Percentiles rank a stretch among this genome's conserved stretches.
Conservation (phyloP, 306 rosid species). For the Quercus robur region DNA sequence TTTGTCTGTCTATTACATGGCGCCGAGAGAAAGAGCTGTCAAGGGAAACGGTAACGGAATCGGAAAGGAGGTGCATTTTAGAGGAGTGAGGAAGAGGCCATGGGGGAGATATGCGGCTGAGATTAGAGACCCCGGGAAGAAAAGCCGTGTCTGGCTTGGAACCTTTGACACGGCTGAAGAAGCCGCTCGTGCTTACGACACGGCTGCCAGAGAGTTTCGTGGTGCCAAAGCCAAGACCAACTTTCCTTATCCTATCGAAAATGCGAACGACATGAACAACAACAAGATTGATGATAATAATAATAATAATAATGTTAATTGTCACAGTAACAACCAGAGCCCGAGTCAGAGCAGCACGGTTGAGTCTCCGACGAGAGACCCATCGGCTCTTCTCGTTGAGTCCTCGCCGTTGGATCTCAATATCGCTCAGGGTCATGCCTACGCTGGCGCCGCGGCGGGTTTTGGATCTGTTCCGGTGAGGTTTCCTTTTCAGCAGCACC, state of each 20-base stretch:
- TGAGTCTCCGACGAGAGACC: slow-evolving; percentile 79
- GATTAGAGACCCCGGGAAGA: slow-evolving; percentile 90
- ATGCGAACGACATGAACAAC: background rate
- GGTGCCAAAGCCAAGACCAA: slow-evolving; percentile 95
- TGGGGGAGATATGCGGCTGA: slow-evolving; percentile 99
- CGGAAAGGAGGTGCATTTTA: slow-evolving; percentile 72
- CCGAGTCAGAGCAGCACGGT: slow-evolving; percentile 98
- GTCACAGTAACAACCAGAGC: slow-evolving; percentile 32
- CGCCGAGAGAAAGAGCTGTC: slow-evolving; percentile 62
- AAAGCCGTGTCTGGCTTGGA: slow-evolving; percentile 99
- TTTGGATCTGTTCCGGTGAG: slow-evolving; percentile 24
- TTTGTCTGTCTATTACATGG: slow-evolving; percentile 34
- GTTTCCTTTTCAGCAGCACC: slow-evolving; percentile 50
- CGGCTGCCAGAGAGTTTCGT: slow-evolving; percentile 85
- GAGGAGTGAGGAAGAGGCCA: slow-evolving; percentile 96
- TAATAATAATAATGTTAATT: background rate
- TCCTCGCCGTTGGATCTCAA: slow-evolving; percentile 75
- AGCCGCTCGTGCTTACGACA: slow-evolving; percentile 89
- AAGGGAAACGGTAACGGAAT: slow-evolving; percentile 27
- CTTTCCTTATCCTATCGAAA: slow-evolving; percentile 45
- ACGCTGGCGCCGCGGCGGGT: background rate
- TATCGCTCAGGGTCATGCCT: slow-evolving; percentile 15
- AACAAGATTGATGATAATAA: background rate
- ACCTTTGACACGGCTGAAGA: slow-evolving; percentile 96
- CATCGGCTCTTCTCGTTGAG: slow-evolving; percentile 48